A percentile compares a stretch with the other conserved stretches of the same genome.
Conservation (phyloP, 1,284 basidiomycete species). For the Malassezia brasiliensis region DNA sequence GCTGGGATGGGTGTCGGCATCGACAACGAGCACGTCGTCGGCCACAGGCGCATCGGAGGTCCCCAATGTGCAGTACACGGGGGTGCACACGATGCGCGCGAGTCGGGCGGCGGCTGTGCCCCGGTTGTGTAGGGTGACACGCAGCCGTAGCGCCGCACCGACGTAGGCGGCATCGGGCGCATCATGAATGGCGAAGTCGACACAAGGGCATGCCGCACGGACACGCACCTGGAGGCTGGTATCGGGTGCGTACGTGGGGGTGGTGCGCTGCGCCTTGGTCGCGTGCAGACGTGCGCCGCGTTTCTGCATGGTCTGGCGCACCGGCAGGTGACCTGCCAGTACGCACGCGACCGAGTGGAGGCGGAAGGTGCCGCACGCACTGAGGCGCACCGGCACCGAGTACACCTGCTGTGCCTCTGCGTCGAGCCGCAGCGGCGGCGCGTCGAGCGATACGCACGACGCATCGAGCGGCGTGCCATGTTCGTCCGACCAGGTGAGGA, state of each 20-base stretch:
- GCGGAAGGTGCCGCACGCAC: slow-evolving; percentile 17
- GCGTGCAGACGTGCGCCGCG: slow-evolving; percentile 49
- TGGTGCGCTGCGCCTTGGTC: slow-evolving; percentile 49
- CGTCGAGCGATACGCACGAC: background rate
- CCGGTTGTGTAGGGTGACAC: background rate
- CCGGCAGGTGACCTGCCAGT: slow-evolving; percentile 50
- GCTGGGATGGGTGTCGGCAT: too few species aligned
- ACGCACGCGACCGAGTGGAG: slow-evolving; percentile 46
- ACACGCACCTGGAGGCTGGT: slow-evolving; percentile 48
- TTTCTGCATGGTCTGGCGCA: slow-evolving; percentile 48
- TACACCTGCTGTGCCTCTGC: background rate
- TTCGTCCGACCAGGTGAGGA: background rate
- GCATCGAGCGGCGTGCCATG: background rate
- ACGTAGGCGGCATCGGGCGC: background rate
- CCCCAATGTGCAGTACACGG: too few species aligned
- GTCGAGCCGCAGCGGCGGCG: background rate
- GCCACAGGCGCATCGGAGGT: too few species aligned
- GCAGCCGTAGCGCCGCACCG: slow-evolving; percentile 12
- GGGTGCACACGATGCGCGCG: too few species aligned
- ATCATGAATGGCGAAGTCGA: slow-evolving; percentile 31
- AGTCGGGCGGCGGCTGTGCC: background rate
- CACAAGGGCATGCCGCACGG: slow-evolving; percentile 39
- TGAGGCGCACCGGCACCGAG: background rate
- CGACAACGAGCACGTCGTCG: too few species aligned
- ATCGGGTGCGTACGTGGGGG: slow-evolving; percentile 50